These are phyloP conservation scores for Trifolium fragiferum DNA, from an alignment of 306 rosid genomes.

Conservation along the genomic window DNA sequence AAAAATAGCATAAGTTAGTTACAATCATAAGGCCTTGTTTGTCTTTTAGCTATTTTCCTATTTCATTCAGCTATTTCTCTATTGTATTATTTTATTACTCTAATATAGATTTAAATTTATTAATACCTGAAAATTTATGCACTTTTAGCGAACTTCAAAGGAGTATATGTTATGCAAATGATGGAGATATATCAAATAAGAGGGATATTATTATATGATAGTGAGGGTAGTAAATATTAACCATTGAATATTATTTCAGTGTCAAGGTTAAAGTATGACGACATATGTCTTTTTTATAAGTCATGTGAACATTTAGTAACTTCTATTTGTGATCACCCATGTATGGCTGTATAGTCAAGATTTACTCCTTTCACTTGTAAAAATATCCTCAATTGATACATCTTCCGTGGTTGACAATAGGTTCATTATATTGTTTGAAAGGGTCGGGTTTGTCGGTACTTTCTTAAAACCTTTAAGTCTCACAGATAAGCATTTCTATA, in stretches of 20 bases:
- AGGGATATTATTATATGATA: background rate
- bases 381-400: background rate
- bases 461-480: conserved; percentile 19
- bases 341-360: background rate
- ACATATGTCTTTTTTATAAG: no score
- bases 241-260: background rate
- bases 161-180: background rate
- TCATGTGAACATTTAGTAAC: background rate
- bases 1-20: no score
- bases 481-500: conserved; percentile 47
- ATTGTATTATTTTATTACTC: no score
- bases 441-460: conserved; percentile 22
- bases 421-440: conserved; percentile 10
- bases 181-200: background rate
- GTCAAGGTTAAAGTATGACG: conserved; percentile 1
- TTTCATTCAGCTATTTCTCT: no score
- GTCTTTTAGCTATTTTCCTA: no score
- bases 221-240: background rate
- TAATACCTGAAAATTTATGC: background rate
- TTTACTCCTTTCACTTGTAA: background rate
- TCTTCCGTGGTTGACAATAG: background rate
- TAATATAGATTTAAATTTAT: background rate
- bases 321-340: background rate
- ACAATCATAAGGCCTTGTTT: no score
- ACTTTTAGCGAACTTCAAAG: background rate